Evolutionary conservation across 352 stramenopile species (phyloP).

Genomic region (Albugo candida): DNA sequence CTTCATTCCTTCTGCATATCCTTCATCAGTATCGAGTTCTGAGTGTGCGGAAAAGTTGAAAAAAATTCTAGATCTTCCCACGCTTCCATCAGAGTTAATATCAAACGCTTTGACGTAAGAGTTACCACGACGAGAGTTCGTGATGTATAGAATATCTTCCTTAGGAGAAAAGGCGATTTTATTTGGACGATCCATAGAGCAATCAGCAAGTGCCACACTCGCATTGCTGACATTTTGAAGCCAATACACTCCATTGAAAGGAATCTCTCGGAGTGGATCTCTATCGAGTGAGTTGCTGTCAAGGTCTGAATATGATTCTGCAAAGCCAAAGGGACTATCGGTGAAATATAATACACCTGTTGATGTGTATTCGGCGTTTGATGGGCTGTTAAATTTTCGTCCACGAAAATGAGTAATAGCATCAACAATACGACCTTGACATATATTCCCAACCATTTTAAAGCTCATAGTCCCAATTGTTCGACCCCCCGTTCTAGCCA

Average conservation of each 20-base stretch:
- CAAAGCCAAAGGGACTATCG: constrained; percentile 56
- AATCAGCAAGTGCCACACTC: constrained; percentile 35
- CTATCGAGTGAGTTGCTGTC: constrained; percentile 47
- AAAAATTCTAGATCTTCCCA: constrained; percentile 29
- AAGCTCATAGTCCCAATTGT: constrained; percentile 55
- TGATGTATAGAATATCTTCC: constrained; percentile 59
- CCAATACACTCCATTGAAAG: constrained; percentile 63
- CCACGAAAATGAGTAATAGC: constrained; percentile 49
- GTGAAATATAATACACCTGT: constrained; percentile 62
- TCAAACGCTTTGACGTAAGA: constrained; percentile 60
- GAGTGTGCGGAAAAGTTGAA: constrained; percentile 62
- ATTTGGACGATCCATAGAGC: constrained; percentile 59
- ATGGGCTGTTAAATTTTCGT: constrained; percentile 61
- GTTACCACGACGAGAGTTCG: constrained; percentile 54
- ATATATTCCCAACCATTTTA: constrained; percentile 21
- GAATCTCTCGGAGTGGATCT: constrained; percentile 41
- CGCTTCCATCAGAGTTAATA: constrained; percentile 28
- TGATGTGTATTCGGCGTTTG: constrained; percentile 37
- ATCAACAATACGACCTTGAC: constrained; percentile 55
- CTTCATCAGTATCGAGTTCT: constrained; percentile 30
- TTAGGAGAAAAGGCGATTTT: constrained; percentile 63
- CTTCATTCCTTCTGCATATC: constrained; percentile 55
- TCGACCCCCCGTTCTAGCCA: constrained; percentile 51
- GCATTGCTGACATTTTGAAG: constrained; percentile 19
- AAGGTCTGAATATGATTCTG: constrained; percentile 30